Base-by-base conservation (phyloP, 441 rosid species). In the Gossypium schwendimanii region DNA sequence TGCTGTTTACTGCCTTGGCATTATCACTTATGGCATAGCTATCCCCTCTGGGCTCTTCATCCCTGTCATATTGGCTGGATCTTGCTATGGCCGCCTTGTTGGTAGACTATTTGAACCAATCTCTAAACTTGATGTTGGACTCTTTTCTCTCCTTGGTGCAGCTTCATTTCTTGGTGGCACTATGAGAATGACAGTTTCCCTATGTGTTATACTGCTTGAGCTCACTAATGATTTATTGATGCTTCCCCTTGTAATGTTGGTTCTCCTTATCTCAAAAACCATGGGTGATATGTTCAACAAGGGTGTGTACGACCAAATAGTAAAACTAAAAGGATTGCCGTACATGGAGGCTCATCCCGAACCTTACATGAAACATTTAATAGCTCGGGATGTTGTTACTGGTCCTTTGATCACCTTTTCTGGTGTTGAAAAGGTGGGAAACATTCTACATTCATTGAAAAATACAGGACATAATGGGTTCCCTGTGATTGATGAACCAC, bases 21-120 rank as follows among this genome's bases (percentile, higher is more conserved):
- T 90, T 69, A 80, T 90, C 67, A 90, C 95, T 26, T 90, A 88
- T 17, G 95, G 95, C 52, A 90, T 90, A 72, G 95, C 95, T 52
- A 82, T 90, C 71, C 95, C 95, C 41, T 85, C 95, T 0, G 93
- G 95, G 26, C 95, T 90, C 80, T 90, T 90, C 79, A 89, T 87
- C 67, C 94, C 91, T 1, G 91, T 89, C 41, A 89, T 89, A 58
- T 87, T 89, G 18, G 89, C 91, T 11, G 94, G 94, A 53, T 85
- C 90, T 45, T 82, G 82, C 54, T 89, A 89, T 71, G 94, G 94
- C 3, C 84, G 94, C 15, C 87, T 89, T 36, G 83, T 89, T 0
- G 94, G 91, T 47, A 82, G 75, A 49, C 75, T 87, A 4, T 76
- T 86, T 2, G 87, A 76, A 26, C 67, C 90, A 2, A 17, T 89